Conservation (phyloP, 352 stramenopile genomes). For the Peronospora belbahrii region DNA sequence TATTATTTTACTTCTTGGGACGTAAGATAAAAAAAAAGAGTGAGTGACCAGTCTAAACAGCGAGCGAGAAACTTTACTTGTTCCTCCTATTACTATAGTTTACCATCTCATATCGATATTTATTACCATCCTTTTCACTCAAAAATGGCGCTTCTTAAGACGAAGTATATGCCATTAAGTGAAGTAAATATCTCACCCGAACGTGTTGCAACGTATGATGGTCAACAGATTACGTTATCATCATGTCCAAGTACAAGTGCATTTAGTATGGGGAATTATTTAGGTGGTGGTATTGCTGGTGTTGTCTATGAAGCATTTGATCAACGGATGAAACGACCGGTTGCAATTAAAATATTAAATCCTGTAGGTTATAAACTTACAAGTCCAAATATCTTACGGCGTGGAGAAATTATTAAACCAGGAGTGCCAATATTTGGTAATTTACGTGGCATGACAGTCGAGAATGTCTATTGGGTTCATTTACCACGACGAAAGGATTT, state of each 20-base stretch:
- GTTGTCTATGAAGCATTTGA: constrained; percentile 90
- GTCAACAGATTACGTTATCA: constrained; percentile 59
- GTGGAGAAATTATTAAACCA: constrained; percentile 83
- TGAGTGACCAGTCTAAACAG: no score
- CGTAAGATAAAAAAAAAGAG: no score
- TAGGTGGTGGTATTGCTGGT: constrained; percentile 88
- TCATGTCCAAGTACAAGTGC: constrained; percentile 14
- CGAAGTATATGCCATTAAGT: constrained; percentile 85
- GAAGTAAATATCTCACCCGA: constrained; percentile 72
- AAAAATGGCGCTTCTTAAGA: constrained; percentile 42
- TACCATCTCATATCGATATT: no score
- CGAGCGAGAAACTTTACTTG: no score
- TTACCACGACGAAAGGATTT: constrained; percentile 53
- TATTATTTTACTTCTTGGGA: no score
- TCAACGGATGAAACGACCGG: constrained; percentile 56
- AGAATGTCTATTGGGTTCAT: constrained; percentile 77
- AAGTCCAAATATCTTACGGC: constrained; percentile 54
- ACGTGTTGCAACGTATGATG: constrained; percentile 72
- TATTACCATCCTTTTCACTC: no score
- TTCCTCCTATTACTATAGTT: no score
- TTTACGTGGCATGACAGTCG: constrained; percentile 52
- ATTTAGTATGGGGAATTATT: constrained; percentile 88
- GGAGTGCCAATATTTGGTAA: constrained; percentile 44
- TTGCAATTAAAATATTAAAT: constrained; percentile 97
- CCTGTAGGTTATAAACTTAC: constrained; percentile 92